A percentile compares a stretch with the other conserved stretches of the same genome.
Evolutionary conservation across 148 eudicot species (phyloP).

Genomic region (Vaccinium macrocarpon): DNA sequence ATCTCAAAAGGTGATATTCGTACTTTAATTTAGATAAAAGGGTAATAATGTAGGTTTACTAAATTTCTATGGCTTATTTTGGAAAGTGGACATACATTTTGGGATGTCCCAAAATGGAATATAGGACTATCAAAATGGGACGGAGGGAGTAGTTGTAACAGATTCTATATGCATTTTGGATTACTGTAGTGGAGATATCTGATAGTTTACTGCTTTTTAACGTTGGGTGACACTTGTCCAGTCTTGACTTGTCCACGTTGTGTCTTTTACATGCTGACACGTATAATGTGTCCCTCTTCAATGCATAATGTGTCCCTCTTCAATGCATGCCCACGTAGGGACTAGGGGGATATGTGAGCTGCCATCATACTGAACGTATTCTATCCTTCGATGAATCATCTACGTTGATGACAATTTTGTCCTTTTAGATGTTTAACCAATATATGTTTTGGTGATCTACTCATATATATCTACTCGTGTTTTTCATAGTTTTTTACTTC

Average conservation of each 20-base stretch:
- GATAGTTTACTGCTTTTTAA: not conserved
- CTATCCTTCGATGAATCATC: not conserved
- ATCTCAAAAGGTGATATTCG: no score
- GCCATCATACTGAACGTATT: not conserved
- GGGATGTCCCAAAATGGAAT: no score
- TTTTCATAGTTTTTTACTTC: not conserved
- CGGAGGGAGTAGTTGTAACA: not conserved
- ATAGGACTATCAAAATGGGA: no score
- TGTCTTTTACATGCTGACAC: not conserved
- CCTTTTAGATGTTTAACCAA: not conserved
- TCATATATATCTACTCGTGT: not conserved
- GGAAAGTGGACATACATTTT: no score
- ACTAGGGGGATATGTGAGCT: not conserved
- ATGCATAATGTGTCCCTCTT: not conserved
- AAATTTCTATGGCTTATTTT: no score
- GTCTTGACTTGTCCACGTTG: not conserved
- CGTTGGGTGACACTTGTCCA: not conserved
- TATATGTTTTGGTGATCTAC: not conserved
- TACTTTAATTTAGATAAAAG: no score
- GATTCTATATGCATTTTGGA: not conserved
- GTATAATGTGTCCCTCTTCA: not conserved
- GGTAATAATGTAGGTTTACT: no score
- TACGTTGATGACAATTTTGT: not conserved
- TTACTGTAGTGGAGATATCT: not conserved
- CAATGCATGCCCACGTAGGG: not conserved